Evolutionary conservation across 139 green algal species (phyloP), one percentile per base, ranked within the genome.

Genomic region (Chlorella sp.): DNA sequence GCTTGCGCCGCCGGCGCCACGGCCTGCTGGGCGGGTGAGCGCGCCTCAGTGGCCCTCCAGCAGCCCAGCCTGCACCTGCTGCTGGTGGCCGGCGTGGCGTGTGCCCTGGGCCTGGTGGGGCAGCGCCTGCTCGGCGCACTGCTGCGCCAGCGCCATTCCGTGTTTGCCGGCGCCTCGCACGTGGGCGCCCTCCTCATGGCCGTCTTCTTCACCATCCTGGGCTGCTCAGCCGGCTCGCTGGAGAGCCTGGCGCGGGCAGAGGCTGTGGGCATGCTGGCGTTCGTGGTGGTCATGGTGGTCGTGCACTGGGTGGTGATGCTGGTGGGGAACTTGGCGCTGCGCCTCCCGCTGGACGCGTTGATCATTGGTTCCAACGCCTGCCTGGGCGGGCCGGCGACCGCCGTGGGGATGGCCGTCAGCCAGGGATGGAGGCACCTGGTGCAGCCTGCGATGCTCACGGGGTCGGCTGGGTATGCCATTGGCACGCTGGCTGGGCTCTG

Each of bases 181-280:
- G 49, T 94, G 22, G 89, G 86, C 20, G 70, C 67, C 3, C 67
- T 62, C 1, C 69, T 94, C 4, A 91, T 96, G 83, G 66, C 78
- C 31, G 32, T 95, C 5, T 96, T 96, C 80, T 97, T 97, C 69
- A 82, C 87, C 2, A 86, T 89, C 26, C 88, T 96, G 29, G 91
- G 91, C 31, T 87, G 88, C 5, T 74, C 69, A 0, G 88, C 85
- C 20, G 87, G 86, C 33, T 80, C 64, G 50, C 75, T 88, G 6
- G 24, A 24, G n/a, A 72, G 73, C n/a, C 78, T 92, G 32, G 31
- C 65, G 2, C 66, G 0, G 63, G 49, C 67, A 68, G 71, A 49
- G 63, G 68, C 34, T 31, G 29, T 34, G 2, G 42, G 62, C 31
- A 78, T 72, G 74, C 60, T 91, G 31, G 66, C 80, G 2, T 67